Evolutionary conservation across 1,284 basidiomycete genomes (phyloP).

Genomic region (Puccinia polysora): DNA sequence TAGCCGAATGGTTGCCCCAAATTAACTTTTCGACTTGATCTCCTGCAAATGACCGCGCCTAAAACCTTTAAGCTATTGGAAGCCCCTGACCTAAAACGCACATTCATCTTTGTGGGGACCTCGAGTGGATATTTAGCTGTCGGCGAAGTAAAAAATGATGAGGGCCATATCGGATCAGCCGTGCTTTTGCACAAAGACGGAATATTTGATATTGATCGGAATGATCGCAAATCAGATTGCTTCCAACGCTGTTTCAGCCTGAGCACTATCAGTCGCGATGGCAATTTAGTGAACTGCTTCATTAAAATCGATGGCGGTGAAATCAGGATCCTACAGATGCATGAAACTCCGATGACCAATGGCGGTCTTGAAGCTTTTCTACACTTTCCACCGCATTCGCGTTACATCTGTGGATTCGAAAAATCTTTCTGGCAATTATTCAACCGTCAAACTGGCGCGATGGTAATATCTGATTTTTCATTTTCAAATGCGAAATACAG

Average conservation of each 20-base stretch:
- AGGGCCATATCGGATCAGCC: background rate
- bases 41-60: background rate
- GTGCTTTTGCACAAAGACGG: background rate
- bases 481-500: too few relatives aligned
- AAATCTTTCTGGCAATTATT: constrained; percentile 12
- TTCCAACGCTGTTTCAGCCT: background rate
- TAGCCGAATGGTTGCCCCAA: background rate
- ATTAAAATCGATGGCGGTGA: background rate
- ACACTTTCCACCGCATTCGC: background rate
- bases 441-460: background rate
- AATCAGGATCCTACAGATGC: constrained; percentile 8
- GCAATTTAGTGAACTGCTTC: background rate
- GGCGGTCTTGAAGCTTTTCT: constrained; percentile 7
- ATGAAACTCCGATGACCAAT: background rate
- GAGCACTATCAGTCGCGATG: constrained; percentile 11
- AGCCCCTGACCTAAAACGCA: background rate
- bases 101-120: background rate
- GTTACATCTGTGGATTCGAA: constrained; percentile 13
- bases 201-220: background rate
- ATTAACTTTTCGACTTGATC: background rate
- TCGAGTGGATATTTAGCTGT: background rate
- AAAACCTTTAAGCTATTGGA: background rate
- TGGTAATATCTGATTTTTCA: background rate
- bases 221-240: background rate
- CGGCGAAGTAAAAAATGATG: background rate